phyloP scores from a whole-genome alignment of 768 basidiomycete species.

The Hygrocybe punicea region DNA sequence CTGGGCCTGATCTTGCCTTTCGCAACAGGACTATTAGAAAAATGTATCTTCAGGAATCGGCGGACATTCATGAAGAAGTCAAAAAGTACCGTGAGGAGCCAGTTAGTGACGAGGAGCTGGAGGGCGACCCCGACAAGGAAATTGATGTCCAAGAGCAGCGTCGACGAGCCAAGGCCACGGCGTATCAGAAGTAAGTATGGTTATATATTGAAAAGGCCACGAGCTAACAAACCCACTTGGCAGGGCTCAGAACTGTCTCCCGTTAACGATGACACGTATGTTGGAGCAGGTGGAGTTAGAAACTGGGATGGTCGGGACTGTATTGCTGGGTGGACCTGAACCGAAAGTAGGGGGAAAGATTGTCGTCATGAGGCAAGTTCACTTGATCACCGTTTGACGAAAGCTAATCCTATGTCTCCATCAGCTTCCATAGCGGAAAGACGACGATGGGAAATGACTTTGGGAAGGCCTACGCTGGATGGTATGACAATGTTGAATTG shows the following conservation, averaged over 20 bases:
- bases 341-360: neutral
- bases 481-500: neutral
- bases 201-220: too few species aligned
- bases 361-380: neutral
- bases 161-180: neutral
- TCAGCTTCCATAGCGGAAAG: neutral
- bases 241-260: neutral
- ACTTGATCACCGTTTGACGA: neutral
- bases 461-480: neutral
- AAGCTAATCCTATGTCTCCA: neutral
- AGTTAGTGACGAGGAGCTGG: too few species aligned
- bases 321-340: conserved; percentile 3
- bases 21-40: neutral
- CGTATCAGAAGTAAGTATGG: neutral
- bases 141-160: neutral
- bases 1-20: neutral
- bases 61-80: neutral
- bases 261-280: neutral
- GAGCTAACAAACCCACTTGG: neutral
- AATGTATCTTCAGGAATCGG: neutral
- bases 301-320: neutral
- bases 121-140: too few species aligned
- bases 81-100: too few species aligned
- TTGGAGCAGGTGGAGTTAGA: neutral
- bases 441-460: neutral